Percentiles rank a stretch among this genome's conserved stretches.
Conservation (phyloP, 306 rosid genomes). For the Oemleria cerasiformis region DNA sequence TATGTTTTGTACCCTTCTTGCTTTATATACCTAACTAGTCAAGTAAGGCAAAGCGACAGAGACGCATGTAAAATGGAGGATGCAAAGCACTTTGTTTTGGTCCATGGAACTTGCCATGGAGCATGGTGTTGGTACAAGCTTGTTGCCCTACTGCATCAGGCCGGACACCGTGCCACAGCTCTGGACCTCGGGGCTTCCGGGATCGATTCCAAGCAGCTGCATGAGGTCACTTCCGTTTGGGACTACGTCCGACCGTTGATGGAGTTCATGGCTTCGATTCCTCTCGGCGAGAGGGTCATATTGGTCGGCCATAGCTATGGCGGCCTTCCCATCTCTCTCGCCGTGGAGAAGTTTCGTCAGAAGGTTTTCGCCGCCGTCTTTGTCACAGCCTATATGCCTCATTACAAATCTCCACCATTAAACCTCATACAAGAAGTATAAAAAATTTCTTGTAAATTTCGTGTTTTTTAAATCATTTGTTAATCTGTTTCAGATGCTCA, state of each 20-base stretch:
- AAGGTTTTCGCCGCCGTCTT: constrained; percentile 42
- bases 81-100: constrained; percentile 38
- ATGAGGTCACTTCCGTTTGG: constrained; percentile 32
- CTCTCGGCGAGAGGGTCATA: constrained; percentile 26
- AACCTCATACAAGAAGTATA: constrained; percentile 30
- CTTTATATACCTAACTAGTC: background rate
- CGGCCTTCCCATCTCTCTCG: constrained; percentile 38
- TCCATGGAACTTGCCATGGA: constrained; percentile 51
- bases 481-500: background rate
- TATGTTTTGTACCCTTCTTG: background rate
- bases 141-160: constrained; percentile 21
- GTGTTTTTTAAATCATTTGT: background rate
- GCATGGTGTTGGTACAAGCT: constrained; percentile 67
- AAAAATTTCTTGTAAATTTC: background rate
- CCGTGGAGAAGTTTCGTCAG: constrained; percentile 49
- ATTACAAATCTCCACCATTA: constrained; percentile 19
- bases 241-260: constrained; percentile 40
- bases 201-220: constrained; percentile 34
- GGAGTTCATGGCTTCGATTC: constrained; percentile 34
- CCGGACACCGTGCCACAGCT: constrained; percentile 42
- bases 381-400: constrained; percentile 37
- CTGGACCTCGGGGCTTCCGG: constrained; percentile 46
- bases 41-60: too few species aligned
- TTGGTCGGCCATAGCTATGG: constrained; percentile 55
- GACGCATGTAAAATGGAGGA: background rate